Conservation (phyloP, 441 rosid species). For the Pelargonium citronellum region DNA sequence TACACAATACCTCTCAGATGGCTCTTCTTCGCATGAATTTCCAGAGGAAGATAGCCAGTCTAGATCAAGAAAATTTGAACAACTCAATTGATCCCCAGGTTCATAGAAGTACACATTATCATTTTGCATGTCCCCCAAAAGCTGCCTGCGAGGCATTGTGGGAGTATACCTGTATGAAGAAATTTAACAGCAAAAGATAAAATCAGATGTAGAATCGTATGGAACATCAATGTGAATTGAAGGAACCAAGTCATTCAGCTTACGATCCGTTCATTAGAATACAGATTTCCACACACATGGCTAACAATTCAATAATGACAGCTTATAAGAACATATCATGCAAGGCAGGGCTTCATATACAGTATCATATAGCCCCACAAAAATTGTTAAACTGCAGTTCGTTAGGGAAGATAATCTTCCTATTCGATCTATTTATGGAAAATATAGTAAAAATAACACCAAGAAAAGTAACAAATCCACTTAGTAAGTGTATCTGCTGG, state of each 20-base stretch:
- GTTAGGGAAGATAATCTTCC: too few species aligned
- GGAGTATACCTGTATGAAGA: slow-evolving; percentile 50
- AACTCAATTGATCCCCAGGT: slow-evolving; percentile 46
- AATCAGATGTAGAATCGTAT: slow-evolving; percentile 10
- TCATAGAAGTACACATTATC: slow-evolving; percentile 49
- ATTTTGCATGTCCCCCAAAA: slow-evolving; percentile 56
- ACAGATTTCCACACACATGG: neutral
- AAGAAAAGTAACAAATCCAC: neutral
- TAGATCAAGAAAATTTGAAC: slow-evolving; percentile 77
- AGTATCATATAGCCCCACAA: neutral
- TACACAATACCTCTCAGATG: slow-evolving; percentile 57
- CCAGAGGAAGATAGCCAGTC: slow-evolving; percentile 87
- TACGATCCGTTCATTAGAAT: slow-evolving; percentile 13
- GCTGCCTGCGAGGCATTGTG: slow-evolving; percentile 54
- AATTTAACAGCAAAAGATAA: slow-evolving; percentile 11
- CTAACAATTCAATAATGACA: slow-evolving; percentile 1
- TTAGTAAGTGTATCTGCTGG: neutral
- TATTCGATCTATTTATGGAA: too few species aligned
- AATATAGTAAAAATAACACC: neutral
- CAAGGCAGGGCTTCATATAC: neutral
- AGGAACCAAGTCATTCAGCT: neutral
- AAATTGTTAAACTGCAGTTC: too few species aligned
- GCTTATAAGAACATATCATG: neutral
- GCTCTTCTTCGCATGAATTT: slow-evolving; percentile 64
- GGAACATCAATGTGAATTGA: too few species aligned